These are phyloP conservation scores for Myxozyma neglecta DNA, from an alignment of 805 yeast species.

Conservation along the genomic window DNA sequence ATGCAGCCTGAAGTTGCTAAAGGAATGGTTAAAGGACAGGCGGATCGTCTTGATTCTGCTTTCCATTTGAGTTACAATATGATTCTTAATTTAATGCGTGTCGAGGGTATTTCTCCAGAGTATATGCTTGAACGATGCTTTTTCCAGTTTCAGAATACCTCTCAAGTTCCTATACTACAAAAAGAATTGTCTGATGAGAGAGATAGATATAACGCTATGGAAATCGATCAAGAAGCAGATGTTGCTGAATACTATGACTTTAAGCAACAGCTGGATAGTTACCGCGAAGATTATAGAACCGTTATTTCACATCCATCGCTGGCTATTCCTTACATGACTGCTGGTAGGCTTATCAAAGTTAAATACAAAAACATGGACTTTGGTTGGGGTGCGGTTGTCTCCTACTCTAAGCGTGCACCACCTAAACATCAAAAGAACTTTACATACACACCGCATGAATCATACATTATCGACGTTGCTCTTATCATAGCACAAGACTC, in stretches of 20 bases:
- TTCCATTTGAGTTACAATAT: constrained; percentile 96
- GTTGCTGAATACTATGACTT: constrained; percentile 83
- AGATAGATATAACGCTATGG: constrained; percentile 49
- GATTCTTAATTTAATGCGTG: constrained; percentile 94
- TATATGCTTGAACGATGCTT: constrained; percentile 93
- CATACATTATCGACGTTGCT: constrained; percentile 83
- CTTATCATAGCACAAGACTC: constrained; percentile 74
- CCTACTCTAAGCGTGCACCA: constrained; percentile 63
- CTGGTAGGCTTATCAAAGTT: constrained; percentile 70
- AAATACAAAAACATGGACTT: constrained; percentile 52
- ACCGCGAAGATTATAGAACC: constrained; percentile 72
- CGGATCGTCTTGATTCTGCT: constrained; percentile 95
- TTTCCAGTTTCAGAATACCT: constrained; percentile 90
- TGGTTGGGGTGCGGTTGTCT: constrained; percentile 95
- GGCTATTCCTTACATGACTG: constrained; percentile 76
- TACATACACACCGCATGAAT: constrained; percentile 73
- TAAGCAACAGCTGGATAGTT: constrained; percentile 65
- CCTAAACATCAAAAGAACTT: constrained; percentile 36
- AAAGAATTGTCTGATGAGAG: constrained; percentile 58
- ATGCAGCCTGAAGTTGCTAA: constrained; percentile 99
- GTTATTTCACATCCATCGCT: constrained; percentile 91
- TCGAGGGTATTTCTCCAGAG: constrained; percentile 97
- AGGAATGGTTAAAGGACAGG: constrained; percentile 99
- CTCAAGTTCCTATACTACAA: constrained; percentile 85
- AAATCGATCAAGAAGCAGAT: constrained; percentile 69